These are phyloP conservation scores for Sorghum bicolor DNA, from an alignment of 176 grass and related monocot species.

Conservation along the genomic window Sorghum_bicolor_NCBIv3 NC_012870.2:6566001-6566500, in stretches of 20 bases:
- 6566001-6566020: constrained; percentile 15
- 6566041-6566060: constrained; percentile 9
- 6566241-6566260: constrained; percentile 16
- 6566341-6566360: constrained; percentile 33
- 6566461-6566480: background rate
- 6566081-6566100: background rate
- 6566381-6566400: background rate
- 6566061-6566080: constrained; percentile 1
- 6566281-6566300: constrained; percentile 29
- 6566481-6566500: constrained; percentile 20
- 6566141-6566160: background rate
- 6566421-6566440: constrained; percentile 20
- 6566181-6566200: constrained; percentile 27
- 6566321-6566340: constrained; percentile 1
- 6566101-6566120: constrained; percentile 26
- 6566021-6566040: constrained; percentile 11
- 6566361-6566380: constrained; percentile 2
- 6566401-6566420: background rate
- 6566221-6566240: background rate
- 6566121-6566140: constrained; percentile 11
- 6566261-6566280: constrained; percentile 29
- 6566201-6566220: constrained; percentile 24
- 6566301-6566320: constrained; percentile 36
- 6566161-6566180: constrained; percentile 4
- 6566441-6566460: constrained; percentile 6